Evolutionary conservation across 768 basidiomycete genomes (phyloP), one percentile per base, ranked within the genome.

Genomic region (Leccinum fibrillosum): DNA sequence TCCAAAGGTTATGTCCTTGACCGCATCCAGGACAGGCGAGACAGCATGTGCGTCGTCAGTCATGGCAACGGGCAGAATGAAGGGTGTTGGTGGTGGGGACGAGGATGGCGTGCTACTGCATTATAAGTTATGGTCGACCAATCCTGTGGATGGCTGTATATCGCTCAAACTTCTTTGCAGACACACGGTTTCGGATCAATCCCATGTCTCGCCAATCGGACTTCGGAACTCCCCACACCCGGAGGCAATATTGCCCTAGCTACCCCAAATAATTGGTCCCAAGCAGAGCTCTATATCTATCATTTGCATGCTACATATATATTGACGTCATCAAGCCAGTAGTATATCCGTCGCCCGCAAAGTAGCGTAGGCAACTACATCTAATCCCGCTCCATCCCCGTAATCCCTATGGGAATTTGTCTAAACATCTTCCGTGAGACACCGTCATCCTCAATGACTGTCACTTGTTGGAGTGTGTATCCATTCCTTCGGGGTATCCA

Each of bases 1-100:
- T 12, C 84, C 84, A 67, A 84, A 82, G 9, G 77, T 69, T 49
- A 85, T 76, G 64, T 85, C 84, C 66, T 81, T 82, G 45, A 69
- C 63, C 51, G 71, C 71, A 42, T 55, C 62, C 6, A 58, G 8
- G 12, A 52, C 58, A 25, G 67, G 59, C 3, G 72, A 64, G 35
- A 52, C 55, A 11, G 62, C 32, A 19, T 57, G 53, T 7, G 56
- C 26, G 23, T 64, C 62, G 58, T 71, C 65, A 37, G 63, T 51
- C 71, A 72, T 72, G 55, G 30, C 17, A 17, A 50, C 12, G 12
- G 4, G 35, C 25, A 25, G 42, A 15, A 13, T 8, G 32, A 39
- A 10, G 28, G 9, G 25, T 51, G 53, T 5, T 49, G 49, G 52
- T 53, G 50, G 58, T 56, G 26, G 34, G 44, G 28, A 7, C 49